Conservation (phyloP, 805 yeast species). For the Diddensiella santjacobensis region DNA sequence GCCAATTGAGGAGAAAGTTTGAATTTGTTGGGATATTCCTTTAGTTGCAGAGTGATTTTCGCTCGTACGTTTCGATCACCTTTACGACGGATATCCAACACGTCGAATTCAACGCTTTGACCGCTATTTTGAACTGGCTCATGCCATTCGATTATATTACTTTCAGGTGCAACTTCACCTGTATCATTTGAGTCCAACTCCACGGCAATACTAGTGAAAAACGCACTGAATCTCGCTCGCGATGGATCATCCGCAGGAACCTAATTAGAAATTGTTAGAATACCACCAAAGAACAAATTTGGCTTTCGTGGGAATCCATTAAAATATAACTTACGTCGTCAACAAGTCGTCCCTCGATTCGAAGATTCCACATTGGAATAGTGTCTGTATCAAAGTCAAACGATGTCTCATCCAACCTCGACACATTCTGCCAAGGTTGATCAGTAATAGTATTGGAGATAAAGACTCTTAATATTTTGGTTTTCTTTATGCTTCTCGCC, state of each 20-base stretch:
- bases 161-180: constrained; percentile 29
- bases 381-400: constrained; percentile 32
- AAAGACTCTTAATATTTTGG: constrained; percentile 69
- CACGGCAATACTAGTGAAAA: constrained; percentile 77
- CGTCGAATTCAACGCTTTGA: constrained; percentile 65
- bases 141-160: constrained; percentile 82
- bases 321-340: constrained; percentile 39
- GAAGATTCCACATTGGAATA: constrained; percentile 70
- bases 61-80: constrained; percentile 66
- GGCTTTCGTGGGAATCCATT: not conserved
- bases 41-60: constrained; percentile 75
- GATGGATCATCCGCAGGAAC: constrained; percentile 40
- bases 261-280: not conserved
- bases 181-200: constrained; percentile 48
- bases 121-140: constrained; percentile 44
- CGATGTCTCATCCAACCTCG: constrained; percentile 34
- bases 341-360: constrained; percentile 81
- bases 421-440: constrained; percentile 77
- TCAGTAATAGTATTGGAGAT: constrained; percentile 77
- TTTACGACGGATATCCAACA: constrained; percentile 76
- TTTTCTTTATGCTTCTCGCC: constrained; percentile 43
- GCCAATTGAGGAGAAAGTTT: constrained; percentile 64
- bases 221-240: constrained; percentile 68
- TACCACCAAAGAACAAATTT: not conserved
- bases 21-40: constrained; percentile 65